A percentile compares a stretch with the other conserved stretches of the same genome.
These are phyloP conservation scores for Schwanniomyces vanrijiae DNA, from an alignment of 805 yeast genomes.

Conservation along the genomic window DNA sequence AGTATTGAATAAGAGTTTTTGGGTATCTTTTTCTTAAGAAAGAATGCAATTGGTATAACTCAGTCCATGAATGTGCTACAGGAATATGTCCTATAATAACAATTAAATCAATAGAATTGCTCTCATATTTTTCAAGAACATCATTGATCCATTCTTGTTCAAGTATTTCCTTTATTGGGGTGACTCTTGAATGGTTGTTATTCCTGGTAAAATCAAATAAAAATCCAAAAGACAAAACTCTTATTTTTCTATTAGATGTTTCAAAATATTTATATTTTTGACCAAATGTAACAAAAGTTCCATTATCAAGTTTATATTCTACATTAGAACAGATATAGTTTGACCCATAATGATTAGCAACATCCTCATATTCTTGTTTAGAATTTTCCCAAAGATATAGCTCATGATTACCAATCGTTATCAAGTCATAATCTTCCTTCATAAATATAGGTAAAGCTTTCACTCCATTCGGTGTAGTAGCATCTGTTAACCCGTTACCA, in stretches of 20 bases:
- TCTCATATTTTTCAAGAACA: conserved; percentile 28
- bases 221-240: conserved; percentile 73
- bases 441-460: conserved; percentile 63
- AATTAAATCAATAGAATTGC: conserved; percentile 56
- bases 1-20: conserved; percentile 67
- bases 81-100: conserved; percentile 83
- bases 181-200: conserved; percentile 63
- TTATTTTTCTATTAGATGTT: conserved; percentile 52
- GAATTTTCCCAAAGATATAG: conserved; percentile 69
- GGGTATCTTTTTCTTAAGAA: conserved; percentile 62
- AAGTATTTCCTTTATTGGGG: conserved; percentile 55
- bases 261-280: conserved; percentile 60
- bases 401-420: conserved; percentile 92
- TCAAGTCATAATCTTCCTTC: conserved; percentile 66
- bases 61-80: conserved; percentile 50
- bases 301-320: conserved; percentile 47
- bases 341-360: conserved; percentile 60
- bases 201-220: conserved; percentile 70
- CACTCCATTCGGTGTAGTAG: conserved; percentile 70
- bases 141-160: conserved; percentile 64
- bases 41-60: conserved; percentile 46
- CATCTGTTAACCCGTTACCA: conserved; percentile 88
- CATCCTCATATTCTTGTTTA: conserved; percentile 58
- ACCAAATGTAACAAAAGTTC: conserved; percentile 64
- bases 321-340: conserved; percentile 74